Evolutionary conservation across 257 asterid species (phyloP), one percentile per base, ranked within the genome.

Genomic region (Coffea canephora): DNA sequence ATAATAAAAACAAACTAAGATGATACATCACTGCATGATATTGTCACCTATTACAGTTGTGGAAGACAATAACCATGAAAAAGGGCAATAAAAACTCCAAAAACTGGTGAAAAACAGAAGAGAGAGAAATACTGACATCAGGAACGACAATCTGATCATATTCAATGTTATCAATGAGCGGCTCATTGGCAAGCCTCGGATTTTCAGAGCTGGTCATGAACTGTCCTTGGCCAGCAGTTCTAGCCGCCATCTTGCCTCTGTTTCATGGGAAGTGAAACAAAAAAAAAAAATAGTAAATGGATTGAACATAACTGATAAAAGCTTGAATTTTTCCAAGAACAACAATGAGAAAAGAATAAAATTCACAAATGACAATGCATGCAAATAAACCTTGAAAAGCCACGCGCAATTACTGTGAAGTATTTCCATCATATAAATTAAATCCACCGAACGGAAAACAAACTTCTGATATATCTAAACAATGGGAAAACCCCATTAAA

Each of bases 71-170:
- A 41, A 71, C 5, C 3, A 43, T 43, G 39, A 14, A 25, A n/a
- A 21, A 49, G 13, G 15, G 49, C 61, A 39, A 39, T 39, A 49
- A 15, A 3, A 72, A n/a, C 23, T 46, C 8, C 50, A 25, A 34
- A 18, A 19, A 4, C 0, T 62, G 46, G 5, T 13, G 18, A 49
- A 74, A 16, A 0, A 48, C 25, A 3, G 23, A 74, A 45, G 65
- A 43, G 27, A 61, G 34, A 27, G 54, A 57, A 39, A 74, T 19
- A 75, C 97, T 87, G 82, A 93, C 99, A 67, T 93, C 96, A 25
- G 99, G 86, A 5, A 95, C 97, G 49, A 91, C 94, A 87, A 95
- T 93, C 85, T 93, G 98, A 77, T 92, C 90, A 76, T 90, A 90
- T 74, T 95, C 99, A 74, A 91, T 93, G 69, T 91, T 79, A 8